phyloP scores from a whole-genome alignment of 192 early-diverging fungal genomes.

The Radiomyces spectabilis region DNA sequence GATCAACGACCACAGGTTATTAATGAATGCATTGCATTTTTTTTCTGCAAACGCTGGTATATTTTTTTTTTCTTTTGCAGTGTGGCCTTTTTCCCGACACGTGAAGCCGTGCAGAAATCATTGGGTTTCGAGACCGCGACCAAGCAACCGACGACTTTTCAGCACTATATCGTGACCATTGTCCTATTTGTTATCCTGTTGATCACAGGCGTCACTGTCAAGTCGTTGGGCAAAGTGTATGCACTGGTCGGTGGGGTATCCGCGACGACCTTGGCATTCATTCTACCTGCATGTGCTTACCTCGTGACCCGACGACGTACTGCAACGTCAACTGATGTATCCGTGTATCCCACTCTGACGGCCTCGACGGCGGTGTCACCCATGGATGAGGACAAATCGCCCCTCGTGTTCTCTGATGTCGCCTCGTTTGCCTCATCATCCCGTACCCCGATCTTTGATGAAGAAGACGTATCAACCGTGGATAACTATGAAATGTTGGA shows the following conservation, averaged over 20 bases:
- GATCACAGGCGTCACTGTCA: slow-evolving; percentile 23
- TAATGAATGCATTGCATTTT: neutral
- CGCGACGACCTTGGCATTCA: slow-evolving; percentile 39
- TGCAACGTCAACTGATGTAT: too few species aligned
- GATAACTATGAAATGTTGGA: neutral
- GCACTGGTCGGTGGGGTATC: slow-evolving; percentile 42
- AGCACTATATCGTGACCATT: slow-evolving; percentile 37
- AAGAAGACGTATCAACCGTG: slow-evolving; percentile 2
- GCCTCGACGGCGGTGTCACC: neutral
- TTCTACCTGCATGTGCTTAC: slow-evolving; percentile 35
- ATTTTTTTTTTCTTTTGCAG: neutral
- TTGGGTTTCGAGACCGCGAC: slow-evolving; percentile 31
- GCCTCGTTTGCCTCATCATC: slow-evolving; percentile 6
- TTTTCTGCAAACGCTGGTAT: neutral
- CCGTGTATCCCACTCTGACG: slow-evolving; percentile 4
- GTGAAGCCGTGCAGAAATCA: slow-evolving; percentile 37
- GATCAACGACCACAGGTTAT: neutral
- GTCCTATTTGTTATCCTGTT: slow-evolving; percentile 26
- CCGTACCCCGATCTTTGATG: neutral
- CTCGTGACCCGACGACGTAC: slow-evolving; percentile 31
- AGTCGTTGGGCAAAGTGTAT: slow-evolving; percentile 36
- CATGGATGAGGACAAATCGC: neutral
- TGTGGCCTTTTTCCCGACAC: slow-evolving; percentile 37
- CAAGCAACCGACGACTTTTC: slow-evolving; percentile 18
- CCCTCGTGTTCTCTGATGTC: neutral